Conservation (phyloP, 2,329 filamentous ascomycete species). For the Periconia macrospinosa region DNA sequence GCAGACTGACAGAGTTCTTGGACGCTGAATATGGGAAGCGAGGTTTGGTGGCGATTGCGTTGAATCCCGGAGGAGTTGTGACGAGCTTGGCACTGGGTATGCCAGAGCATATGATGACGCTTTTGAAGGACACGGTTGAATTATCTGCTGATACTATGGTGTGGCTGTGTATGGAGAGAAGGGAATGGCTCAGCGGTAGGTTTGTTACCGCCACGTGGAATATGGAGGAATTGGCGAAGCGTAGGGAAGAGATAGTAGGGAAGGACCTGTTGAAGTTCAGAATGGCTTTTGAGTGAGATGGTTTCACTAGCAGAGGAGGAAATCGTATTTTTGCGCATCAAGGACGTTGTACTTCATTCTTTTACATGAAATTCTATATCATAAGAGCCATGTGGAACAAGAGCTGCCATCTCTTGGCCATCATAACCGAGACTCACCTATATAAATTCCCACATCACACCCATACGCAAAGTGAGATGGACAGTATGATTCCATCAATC, state of each 20-base stretch:
- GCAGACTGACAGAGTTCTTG: conserved; percentile 53
- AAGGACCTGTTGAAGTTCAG: conserved; percentile 27
- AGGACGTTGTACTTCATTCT: too few relatives aligned
- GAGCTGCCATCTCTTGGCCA: too few relatives aligned
- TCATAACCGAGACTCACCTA: too few relatives aligned
- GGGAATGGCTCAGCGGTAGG: conserved; percentile 34
- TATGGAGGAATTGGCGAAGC: conserved; percentile 26
- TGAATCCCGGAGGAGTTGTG: conserved; percentile 16
- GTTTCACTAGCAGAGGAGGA: too few relatives aligned
- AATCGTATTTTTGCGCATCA: too few relatives aligned
- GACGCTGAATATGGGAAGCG: conserved; percentile 39
- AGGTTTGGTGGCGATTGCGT: conserved; percentile 10
- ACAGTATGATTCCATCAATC: too few relatives aligned
- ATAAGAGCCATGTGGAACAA: too few relatives aligned
- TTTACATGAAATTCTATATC: too few relatives aligned
- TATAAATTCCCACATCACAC: too few relatives aligned
- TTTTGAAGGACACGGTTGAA: conserved; percentile 6
- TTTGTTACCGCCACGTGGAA: conserved; percentile 34
- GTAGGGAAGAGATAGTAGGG: conserved; percentile 21
- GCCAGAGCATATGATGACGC: not conserved
- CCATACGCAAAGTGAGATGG: too few relatives aligned
- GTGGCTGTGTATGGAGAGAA: conserved; percentile 32
- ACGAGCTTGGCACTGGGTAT: not conserved
- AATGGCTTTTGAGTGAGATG: too few relatives aligned
- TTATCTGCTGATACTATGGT: conserved; percentile 37